Evolutionary conservation across 192 early-diverging fungal genomes (phyloP).

Genomic region (Entomortierella lignicola): DNA sequence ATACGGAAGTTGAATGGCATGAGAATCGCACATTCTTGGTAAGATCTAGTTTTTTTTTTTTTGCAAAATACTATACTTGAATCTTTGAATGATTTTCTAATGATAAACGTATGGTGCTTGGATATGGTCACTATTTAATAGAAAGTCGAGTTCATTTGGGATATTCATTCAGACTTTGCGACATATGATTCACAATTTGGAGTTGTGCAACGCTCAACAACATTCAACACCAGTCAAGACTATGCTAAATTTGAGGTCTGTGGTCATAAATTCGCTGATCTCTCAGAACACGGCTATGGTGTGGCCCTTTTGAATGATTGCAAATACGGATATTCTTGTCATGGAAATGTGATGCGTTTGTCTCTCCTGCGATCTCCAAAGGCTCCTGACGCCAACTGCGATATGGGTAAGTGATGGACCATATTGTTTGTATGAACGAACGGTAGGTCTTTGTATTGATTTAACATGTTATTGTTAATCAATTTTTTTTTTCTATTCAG

Average conservation of each 20-base stretch:
- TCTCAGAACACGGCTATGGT: constrained; percentile 96
- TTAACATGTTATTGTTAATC: neutral
- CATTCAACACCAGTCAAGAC: constrained; percentile 95
- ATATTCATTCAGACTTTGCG: constrained; percentile 79
- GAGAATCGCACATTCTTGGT: constrained; percentile 71
- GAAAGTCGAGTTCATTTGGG: constrained; percentile 95
- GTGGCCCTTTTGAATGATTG: constrained; percentile 94
- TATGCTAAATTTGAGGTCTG: constrained; percentile 96
- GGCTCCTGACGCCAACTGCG: constrained; percentile 74
- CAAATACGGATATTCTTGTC: constrained; percentile 95
- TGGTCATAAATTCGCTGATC: constrained; percentile 96
- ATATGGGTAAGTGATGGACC: constrained; percentile 61
- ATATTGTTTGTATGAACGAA: neutral
- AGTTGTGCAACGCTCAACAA: constrained; percentile 90
- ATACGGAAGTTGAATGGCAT: constrained; percentile 90
- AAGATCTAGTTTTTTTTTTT: neutral
- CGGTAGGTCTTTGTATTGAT: neutral
- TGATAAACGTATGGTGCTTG: neutral
- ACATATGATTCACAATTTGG: constrained; percentile 99
- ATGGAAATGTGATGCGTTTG: constrained; percentile 83
- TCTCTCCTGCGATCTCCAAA: constrained; percentile 93
- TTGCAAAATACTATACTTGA: neutral
- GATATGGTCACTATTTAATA: constrained; percentile 34
- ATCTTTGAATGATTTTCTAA: neutral
- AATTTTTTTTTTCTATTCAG: constrained; percentile 63